A percentile compares a stretch with the other conserved stretches of the same genome.
Evolutionary conservation across 106 monocot species (phyloP).

Genomic region (Dioscorea dumetorum): DNA sequence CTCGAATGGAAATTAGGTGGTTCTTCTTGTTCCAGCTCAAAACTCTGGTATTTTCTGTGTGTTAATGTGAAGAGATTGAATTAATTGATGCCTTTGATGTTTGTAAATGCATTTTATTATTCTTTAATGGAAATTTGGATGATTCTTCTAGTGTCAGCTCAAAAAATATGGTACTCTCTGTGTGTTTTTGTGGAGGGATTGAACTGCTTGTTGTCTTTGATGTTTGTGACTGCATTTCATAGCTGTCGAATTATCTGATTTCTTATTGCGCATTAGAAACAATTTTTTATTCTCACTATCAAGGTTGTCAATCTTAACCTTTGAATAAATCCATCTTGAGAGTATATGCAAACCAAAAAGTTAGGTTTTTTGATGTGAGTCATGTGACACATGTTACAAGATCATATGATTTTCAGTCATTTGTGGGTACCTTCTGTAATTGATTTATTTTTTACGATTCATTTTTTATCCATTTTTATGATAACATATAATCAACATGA

Average conservation of each 20-base stretch:
- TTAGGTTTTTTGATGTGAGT: too few relatives aligned
- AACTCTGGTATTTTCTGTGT: too few relatives aligned
- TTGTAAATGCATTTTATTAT: background rate
- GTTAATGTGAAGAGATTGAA: background rate
- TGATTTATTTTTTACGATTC: background rate
- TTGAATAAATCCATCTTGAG: too few relatives aligned
- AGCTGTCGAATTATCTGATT: background rate
- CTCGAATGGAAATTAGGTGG: background rate
- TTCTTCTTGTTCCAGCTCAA: background rate
- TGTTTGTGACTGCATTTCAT: background rate
- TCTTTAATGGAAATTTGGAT: background rate
- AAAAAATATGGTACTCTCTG: background rate
- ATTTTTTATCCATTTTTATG: background rate
- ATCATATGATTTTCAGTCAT: background rate
- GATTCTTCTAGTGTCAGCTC: background rate
- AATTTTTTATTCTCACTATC: too few relatives aligned
- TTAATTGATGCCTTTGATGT: background rate
- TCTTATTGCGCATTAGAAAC: too few relatives aligned
- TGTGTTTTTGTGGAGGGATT: background rate
- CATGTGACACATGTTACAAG: too few relatives aligned
- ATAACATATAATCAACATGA: background rate
- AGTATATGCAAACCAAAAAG: too few relatives aligned
- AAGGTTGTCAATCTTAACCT: too few relatives aligned
- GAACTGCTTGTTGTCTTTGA: background rate
- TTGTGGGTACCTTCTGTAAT: background rate